Evolutionary conservation across 805 yeast genomes (phyloP), one percentile per base, ranked within the genome.

Genomic region (Saturnispora ahearnii): DNA sequence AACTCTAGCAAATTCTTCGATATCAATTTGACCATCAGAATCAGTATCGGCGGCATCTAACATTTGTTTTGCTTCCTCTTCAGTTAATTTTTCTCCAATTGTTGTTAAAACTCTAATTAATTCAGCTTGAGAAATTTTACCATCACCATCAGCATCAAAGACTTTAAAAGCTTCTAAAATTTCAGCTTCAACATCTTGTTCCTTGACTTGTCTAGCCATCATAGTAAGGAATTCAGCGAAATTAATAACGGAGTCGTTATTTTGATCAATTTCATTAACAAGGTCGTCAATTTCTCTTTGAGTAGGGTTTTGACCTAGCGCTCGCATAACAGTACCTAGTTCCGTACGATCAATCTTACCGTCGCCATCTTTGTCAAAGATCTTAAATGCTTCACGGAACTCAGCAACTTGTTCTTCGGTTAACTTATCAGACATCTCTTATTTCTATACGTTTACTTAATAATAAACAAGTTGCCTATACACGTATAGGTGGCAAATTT

Each of bases 21-120:
- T 93, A 67, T 93, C 95, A 63, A 93, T 93, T 71, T 88, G 96
- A 53, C 99, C 99, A 59, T 95, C 96, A 56, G 95, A 91, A 68
- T 87, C 88, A 55, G 91, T 82, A 63, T 85, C 95, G 50, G 97
- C 97, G 68, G 93, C 99, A 64, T 84, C 82, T 64, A 93, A 79
- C 97, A 93, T 93, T 69, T 89, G 96, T 62, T 88, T 95, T 48
- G 95, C 98, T 70, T 93, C 99, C 49, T 91, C 95, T 60, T 93
- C 99, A 18, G 96, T 82, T 61, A 93, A 78, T 68, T 87, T 89
- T 71, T 93, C 99, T 63, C 99, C 99, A 66, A 93, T 93, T 8
- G 97, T 87, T 45, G 98, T 93, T 69, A 93, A 81, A 44, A 93
- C 98, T 66, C 91, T 96, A 69, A 95, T 84, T 66, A 93, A 79